Conservation (phyloP, 768 basidiomycete genomes). For the Tricholoma bakamatsutake region DNA sequence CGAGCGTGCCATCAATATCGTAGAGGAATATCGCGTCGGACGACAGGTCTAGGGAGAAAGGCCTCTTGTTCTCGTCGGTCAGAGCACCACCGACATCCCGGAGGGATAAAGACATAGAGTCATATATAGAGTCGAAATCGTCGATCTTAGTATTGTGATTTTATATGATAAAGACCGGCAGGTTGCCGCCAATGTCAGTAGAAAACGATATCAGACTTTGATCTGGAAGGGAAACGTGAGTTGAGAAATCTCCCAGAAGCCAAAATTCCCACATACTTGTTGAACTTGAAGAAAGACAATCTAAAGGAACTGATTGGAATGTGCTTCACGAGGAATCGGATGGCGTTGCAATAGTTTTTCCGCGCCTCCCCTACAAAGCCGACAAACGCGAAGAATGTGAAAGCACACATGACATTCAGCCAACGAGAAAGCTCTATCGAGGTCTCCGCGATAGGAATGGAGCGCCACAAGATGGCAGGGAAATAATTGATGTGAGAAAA, state of each 20-base stretch:
- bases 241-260: background rate
- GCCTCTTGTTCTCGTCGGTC: slow-evolving; percentile 26
- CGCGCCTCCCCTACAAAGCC: slow-evolving; percentile 48
- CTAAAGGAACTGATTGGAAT: slow-evolving; percentile 8
- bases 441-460: slow-evolving; percentile 2
- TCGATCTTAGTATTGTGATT: slow-evolving; percentile 41
- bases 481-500: slow-evolving; percentile 36
- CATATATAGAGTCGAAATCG: slow-evolving; percentile 42
- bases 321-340: slow-evolving; percentile 20
- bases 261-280: slow-evolving; percentile 10
- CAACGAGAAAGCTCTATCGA: slow-evolving; percentile 34
- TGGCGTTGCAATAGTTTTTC: slow-evolving; percentile 33
- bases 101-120: slow-evolving; percentile 35
- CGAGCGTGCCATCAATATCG: slow-evolving; percentile 34
- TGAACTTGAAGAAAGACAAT: slow-evolving; percentile 19
- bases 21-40: slow-evolving; percentile 29
- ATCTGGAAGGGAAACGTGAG: slow-evolving; percentile 4
- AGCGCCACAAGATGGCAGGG: slow-evolving; percentile 34
- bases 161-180: slow-evolving; percentile 41
- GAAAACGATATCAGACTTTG: slow-evolving; percentile 17
- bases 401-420: slow-evolving; percentile 29
- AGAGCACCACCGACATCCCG: slow-evolving; percentile 32
- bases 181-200: slow-evolving; percentile 18
- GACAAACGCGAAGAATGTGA: slow-evolving; percentile 51
- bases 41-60: slow-evolving; percentile 27